A percentile compares a stretch with the other conserved stretches of the same genome.
phyloP scores from a whole-genome alignment of 306 rosid genomes.

The Medicago ruthenica region DNA sequence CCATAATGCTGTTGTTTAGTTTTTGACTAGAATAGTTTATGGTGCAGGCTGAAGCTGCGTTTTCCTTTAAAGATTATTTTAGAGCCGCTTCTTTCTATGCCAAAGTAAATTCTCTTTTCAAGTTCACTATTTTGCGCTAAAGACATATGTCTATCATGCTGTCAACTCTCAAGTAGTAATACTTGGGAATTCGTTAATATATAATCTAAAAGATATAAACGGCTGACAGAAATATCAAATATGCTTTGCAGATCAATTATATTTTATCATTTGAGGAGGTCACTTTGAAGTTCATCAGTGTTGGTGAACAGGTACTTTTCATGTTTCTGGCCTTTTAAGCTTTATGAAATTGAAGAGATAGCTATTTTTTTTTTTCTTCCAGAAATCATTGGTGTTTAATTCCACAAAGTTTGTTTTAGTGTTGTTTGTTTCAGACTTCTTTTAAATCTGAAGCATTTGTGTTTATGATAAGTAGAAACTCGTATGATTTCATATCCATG shows the following conservation, averaged over 20 bases:
- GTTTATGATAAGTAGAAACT: constrained; percentile 22
- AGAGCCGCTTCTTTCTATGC: constrained; percentile 97
- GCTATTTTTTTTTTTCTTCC: constrained; percentile 26
- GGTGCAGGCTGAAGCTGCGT: constrained; percentile 96
- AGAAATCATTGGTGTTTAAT: constrained; percentile 23
- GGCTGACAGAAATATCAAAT: constrained; percentile 43
- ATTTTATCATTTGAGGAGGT: constrained; percentile 92
- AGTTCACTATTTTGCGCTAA: constrained; percentile 39
- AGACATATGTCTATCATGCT: constrained; percentile 23
- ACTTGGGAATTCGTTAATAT: constrained; percentile 21
- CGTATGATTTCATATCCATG: constrained; percentile 19
- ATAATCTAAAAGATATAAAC: constrained; percentile 20
- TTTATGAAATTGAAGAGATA: constrained; percentile 19
- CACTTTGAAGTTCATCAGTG: constrained; percentile 85
- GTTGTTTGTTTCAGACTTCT: constrained; percentile 17
- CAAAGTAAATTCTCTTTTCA: constrained; percentile 62
- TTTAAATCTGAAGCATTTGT: constrained; percentile 16
- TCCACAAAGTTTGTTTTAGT: constrained; percentile 18
- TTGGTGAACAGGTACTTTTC: constrained; percentile 81
- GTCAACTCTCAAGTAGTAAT: constrained; percentile 37
- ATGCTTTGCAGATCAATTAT: constrained; percentile 81
- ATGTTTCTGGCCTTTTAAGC: constrained; percentile 30
- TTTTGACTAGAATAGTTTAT: constrained; percentile 46
- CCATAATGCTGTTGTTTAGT: constrained; percentile 22
- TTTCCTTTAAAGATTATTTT: constrained; percentile 79